Evolutionary conservation across 805 yeast genomes (phyloP), one percentile per base, ranked within the genome.

Genomic region (Cyberlindnera euphorbiae): DNA sequence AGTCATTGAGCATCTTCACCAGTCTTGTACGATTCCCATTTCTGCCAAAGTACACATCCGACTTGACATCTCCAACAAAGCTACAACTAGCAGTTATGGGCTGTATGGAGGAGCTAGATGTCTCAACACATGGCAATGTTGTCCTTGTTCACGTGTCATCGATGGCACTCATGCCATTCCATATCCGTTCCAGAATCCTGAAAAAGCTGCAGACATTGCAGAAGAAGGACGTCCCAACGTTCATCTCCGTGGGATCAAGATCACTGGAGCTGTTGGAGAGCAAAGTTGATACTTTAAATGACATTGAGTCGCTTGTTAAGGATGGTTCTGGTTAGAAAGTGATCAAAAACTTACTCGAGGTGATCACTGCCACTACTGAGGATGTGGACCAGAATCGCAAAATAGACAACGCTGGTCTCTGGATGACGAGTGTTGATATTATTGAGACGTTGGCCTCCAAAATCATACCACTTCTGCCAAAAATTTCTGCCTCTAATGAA

Each of bases 1-100:
- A 56, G 16, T 64, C 82, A n/a, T 56, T 86, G 25, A 62, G 62
- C n/a, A 60, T 79, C 5, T 69, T 90, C 50, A 75, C 75, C 48
- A 66, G 77, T 12, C 76, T 87, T 39, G 75, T 83, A 1, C 63
- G 84, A 27, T 87, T 82, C 55, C 95, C 94, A 1, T 68, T 82
- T 10, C 63, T 86, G 25, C 82, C 87, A 8, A 75, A 66, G 21
- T 67, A 66, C 44, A 65, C 65, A 23, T 55, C 62, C 4, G 96
- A 87, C 53, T 62, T 66, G 27, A 50, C 58, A 14, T 73, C 71
- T 17, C 75, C 78, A 35, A 74, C 96, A 0, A 66, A 69, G 8
- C 60, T 90, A 28, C 97, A 89, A 52, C 43, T 50, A 2, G 61
- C 77, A 0, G 77, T 85, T 1, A 51, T 85, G 19, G 63, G 62